Conservation (phyloP, 257 asterid species). For the Anisodus tanguticus region DNA sequence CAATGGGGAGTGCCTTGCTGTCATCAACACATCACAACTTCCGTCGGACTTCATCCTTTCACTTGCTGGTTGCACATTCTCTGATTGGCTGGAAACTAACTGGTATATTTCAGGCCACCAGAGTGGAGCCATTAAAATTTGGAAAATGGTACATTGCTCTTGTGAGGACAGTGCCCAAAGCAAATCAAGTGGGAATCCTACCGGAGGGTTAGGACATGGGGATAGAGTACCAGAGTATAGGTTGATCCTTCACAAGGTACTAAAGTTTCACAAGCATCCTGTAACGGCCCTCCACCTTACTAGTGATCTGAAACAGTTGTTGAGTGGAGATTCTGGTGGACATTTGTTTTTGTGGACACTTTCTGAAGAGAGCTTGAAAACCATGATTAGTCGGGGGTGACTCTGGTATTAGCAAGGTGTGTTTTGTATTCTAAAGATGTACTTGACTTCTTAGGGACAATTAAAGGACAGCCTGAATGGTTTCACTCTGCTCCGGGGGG, state of each 20-base stretch:
- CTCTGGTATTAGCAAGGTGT: conserved; percentile 31
- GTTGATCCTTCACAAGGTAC: conserved; percentile 77
- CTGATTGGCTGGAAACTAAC: conserved; percentile 79
- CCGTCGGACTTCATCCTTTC: conserved; percentile 91
- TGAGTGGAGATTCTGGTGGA: conserved; percentile 91
- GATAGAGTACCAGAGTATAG: conserved; percentile 75
- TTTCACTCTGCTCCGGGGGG: not conserved
- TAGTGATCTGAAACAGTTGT: conserved; percentile 76
- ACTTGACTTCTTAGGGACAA: conserved; percentile 16
- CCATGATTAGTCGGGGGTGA: conserved; percentile 70
- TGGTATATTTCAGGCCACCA: conserved; percentile 99
- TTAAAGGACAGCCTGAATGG: conserved; percentile 6
- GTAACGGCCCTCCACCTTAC: conserved; percentile 87
- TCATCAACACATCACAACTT: conserved; percentile 92
- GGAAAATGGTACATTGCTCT: conserved; percentile 92
- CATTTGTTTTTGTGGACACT: conserved; percentile 85
- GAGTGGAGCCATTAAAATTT: conserved; percentile 96
- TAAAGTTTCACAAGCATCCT: conserved; percentile 79
- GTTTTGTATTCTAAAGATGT: conserved; percentile 19
- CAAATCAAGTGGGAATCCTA: conserved; percentile 56
- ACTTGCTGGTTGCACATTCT: conserved; percentile 68
- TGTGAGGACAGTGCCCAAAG: conserved; percentile 53
- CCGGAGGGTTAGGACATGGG: conserved; percentile 67
- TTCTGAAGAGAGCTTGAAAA: conserved; percentile 80
- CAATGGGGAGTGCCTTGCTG: conserved; percentile 95